A percentile compares a stretch with the other conserved stretches of the same genome.
These are phyloP conservation scores for Euptelea pleiosperma DNA, from an alignment of 164 flowering plant genomes.

Conservation along the genomic window DNA sequence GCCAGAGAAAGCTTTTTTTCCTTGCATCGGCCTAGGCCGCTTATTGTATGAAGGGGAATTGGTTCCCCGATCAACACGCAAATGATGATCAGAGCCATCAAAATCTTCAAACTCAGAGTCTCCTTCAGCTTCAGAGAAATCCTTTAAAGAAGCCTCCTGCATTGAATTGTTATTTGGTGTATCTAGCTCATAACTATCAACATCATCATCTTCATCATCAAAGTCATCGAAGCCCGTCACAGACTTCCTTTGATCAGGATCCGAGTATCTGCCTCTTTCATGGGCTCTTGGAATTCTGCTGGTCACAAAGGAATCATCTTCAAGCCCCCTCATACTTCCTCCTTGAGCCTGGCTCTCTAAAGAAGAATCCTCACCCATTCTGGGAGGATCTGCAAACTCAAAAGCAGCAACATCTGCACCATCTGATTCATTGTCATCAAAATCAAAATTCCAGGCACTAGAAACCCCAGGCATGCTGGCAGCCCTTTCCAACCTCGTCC, in stretches of 20 bases:
- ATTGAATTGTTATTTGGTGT: constrained; percentile 25
- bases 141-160: constrained; percentile 26
- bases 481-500: constrained; percentile 43
- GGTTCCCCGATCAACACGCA: constrained; percentile 12
- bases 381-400: constrained; percentile 86
- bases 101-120: constrained; percentile 50
- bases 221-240: constrained; percentile 84
- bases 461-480: constrained; percentile 44
- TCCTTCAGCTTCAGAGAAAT: constrained; percentile 46
- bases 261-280: constrained; percentile 31
- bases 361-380: constrained; percentile 36
- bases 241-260: constrained; percentile 26
- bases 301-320: constrained; percentile 25
- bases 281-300: constrained; percentile 22
- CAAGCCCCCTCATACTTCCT: constrained; percentile 26
- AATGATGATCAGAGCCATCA: constrained; percentile 16
- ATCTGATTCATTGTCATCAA: constrained; percentile 97
- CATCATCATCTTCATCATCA: constrained; percentile 82
- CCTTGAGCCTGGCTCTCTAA: constrained; percentile 21
- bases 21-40: constrained; percentile 23
- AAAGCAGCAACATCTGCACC: constrained; percentile 99
- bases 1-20: constrained; percentile 28
- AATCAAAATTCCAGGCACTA: constrained; percentile 94
- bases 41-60: constrained; percentile 18
- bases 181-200: constrained; percentile 81